These are phyloP conservation scores for Schoenoplectus tabernaemontani DNA, from an alignment of 202 grass and related monocot genomes.

Conservation along the genomic window DNA sequence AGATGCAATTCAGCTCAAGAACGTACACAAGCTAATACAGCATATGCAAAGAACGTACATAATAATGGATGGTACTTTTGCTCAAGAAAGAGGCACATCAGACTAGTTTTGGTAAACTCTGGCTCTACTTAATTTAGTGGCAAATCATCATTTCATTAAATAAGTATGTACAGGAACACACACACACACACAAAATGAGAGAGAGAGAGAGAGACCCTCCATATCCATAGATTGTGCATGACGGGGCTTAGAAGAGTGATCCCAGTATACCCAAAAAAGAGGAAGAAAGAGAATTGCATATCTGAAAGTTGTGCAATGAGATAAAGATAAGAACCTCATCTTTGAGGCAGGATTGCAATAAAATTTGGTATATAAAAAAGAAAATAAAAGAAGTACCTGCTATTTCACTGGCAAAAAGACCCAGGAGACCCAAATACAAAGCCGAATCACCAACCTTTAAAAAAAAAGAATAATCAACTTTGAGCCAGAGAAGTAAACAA, in stretches of 20 bases:
- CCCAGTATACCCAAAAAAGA: slow-evolving; percentile 86
- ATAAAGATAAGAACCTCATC: slow-evolving; percentile 1
- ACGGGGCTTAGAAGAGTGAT: slow-evolving; percentile 85
- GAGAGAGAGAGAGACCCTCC: slow-evolving; percentile 68
- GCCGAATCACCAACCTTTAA: slow-evolving; percentile 80
- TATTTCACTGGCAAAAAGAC: slow-evolving; percentile 88
- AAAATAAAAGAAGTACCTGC: slow-evolving; percentile 53
- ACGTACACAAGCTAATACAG: no score
- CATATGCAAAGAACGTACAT: not conserved
- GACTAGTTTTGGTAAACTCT: not conserved
- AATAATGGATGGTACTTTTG: not conserved
- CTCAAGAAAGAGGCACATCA: not conserved
- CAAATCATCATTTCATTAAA: not conserved
- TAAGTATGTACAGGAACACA: no score
- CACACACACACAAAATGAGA: slow-evolving; percentile 2
- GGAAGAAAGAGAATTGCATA: slow-evolving; percentile 96
- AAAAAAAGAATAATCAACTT: not conserved
- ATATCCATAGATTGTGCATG: slow-evolving; percentile 99
- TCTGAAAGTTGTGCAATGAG: slow-evolving; percentile 46
- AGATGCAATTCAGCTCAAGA: no score
- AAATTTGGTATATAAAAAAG: not conserved
- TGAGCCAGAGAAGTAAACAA: not conserved
- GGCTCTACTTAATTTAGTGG: not conserved
- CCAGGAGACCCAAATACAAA: slow-evolving; percentile 88
- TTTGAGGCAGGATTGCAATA: slow-evolving; percentile 14